phyloP scores from a whole-genome alignment of 805 yeast genomes.

The Ogataea wickerhamii region DNA sequence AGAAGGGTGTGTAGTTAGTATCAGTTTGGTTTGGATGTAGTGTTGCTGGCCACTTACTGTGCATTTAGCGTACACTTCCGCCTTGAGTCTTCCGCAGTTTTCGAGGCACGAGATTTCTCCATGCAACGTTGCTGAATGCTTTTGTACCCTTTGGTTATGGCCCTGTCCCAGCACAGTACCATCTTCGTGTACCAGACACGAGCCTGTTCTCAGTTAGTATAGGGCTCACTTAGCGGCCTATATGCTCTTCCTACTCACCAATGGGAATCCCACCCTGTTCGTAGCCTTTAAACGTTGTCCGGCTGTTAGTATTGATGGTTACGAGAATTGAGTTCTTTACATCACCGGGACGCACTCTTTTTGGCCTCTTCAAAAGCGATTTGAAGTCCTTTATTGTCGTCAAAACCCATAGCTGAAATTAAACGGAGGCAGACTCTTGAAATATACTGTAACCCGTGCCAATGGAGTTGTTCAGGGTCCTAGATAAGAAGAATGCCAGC shows the following conservation, averaged over 20 bases:
- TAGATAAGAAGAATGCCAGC: no score
- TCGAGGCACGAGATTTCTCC: slow-evolving; percentile 91
- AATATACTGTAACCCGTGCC: no score
- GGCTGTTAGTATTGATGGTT: neutral
- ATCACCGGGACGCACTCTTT: slow-evolving; percentile 48
- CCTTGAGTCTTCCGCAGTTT: slow-evolving; percentile 86
- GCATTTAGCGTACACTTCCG: slow-evolving; percentile 71
- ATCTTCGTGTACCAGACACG: slow-evolving; percentile 65
- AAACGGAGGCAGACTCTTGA: no score
- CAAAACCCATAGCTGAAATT: slow-evolving; percentile 46
- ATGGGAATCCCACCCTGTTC: slow-evolving; percentile 91
- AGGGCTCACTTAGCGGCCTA: neutral
- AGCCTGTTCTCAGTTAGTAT: slow-evolving; percentile 41
- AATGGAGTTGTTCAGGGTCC: no score
- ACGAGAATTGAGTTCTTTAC: no score
- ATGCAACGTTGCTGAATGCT: slow-evolving; percentile 77
- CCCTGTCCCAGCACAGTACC: slow-evolving; percentile 86
- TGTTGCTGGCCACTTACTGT: slow-evolving; percentile 39
- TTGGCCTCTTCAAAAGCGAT: slow-evolving; percentile 72
- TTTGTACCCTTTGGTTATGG: slow-evolving; percentile 87
- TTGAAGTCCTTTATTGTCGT: slow-evolving; percentile 62
- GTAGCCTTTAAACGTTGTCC: slow-evolving; percentile 40
- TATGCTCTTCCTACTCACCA: slow-evolving; percentile 30
- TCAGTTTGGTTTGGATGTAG: neutral
- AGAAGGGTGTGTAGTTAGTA: no score